Evolutionary conservation across 345 rosid genomes (phyloP).

Genomic region (Hibiscus trionum): DNA sequence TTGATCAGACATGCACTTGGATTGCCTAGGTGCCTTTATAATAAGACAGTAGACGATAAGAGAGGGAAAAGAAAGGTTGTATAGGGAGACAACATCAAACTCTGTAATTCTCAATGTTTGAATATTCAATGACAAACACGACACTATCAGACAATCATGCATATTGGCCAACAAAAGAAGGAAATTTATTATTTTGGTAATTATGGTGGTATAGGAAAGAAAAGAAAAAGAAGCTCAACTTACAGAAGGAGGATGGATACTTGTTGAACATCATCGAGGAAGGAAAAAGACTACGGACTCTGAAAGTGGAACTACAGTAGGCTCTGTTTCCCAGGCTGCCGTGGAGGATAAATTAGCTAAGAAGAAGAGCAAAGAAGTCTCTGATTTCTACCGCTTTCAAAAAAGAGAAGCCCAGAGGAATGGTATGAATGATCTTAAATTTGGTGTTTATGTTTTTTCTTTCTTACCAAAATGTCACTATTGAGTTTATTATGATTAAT

Average conservation of each 20-base stretch:
- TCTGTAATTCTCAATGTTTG: not conserved
- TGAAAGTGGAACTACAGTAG: conserved; percentile 74
- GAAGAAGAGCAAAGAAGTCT: conserved; percentile 68
- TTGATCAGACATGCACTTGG: not conserved
- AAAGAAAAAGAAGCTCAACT: conserved; percentile 72
- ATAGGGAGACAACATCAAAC: not conserved
- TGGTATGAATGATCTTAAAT: conserved; percentile 34
- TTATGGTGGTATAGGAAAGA: conserved; percentile 47
- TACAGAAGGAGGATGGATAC: conserved; percentile 97
- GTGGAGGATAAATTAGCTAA: conserved; percentile 49
- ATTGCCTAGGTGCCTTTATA: not conserved
- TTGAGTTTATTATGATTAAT: not conserved
- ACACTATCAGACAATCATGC: not conserved
- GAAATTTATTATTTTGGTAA: not conserved
- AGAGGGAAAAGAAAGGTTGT: not conserved
- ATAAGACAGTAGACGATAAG: not conserved
- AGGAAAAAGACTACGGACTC: conserved; percentile 81
- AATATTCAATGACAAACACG: not conserved
- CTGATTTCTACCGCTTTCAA: conserved; percentile 87
- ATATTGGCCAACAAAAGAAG: not conserved
- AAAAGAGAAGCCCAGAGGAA: conserved; percentile 75
- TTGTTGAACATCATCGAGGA: conserved; percentile 86
- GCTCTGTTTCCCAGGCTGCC: conserved; percentile 70
- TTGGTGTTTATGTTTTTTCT: not conserved
- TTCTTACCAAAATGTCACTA: not conserved